These are phyloP conservation scores for Phoenix roebelenii DNA, from an alignment of 176 grass and related monocot genomes.

Conservation along the genomic window DNA sequence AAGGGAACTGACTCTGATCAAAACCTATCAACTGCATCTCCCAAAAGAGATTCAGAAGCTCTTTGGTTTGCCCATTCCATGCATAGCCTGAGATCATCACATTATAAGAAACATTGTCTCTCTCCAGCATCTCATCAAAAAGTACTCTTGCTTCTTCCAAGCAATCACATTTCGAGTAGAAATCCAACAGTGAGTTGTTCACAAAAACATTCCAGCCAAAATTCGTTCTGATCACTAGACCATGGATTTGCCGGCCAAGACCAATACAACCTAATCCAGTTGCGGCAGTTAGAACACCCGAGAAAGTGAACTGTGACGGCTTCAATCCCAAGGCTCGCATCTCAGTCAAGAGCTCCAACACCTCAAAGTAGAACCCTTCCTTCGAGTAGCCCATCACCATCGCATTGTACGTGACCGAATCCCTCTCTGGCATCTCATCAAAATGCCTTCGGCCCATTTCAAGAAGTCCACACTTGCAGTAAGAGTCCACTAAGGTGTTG, in stretches of 20 bases:
- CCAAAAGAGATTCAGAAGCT: conserved; percentile 35
- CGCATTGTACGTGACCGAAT: conserved; percentile 68
- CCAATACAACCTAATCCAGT: conserved; percentile 33
- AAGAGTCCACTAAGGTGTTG: conserved; percentile 71
- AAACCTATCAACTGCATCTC: conserved; percentile 48
- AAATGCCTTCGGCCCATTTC: conserved; percentile 31
- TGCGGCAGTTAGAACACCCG: conserved; percentile 45
- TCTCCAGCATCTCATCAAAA: conserved; percentile 61
- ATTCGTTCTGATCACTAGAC: conserved; percentile 39
- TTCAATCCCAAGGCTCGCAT: conserved; percentile 27
- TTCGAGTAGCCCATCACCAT: conserved; percentile 76
- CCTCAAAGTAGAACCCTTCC: conserved; percentile 40
- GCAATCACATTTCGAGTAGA: conserved; percentile 67
- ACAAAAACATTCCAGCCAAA: conserved; percentile 51
- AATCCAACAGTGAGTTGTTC: conserved; percentile 74
- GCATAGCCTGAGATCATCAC: conserved; percentile 60
- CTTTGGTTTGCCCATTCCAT: conserved; percentile 30
- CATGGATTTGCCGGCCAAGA: conserved; percentile 55
- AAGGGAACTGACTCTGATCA: conserved; percentile 49
- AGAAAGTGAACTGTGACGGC: conserved; percentile 56
- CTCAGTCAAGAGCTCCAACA: conserved; percentile 39
- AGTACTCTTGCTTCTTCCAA: conserved; percentile 34
- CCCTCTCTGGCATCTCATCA: conserved; percentile 48
- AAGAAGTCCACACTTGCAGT: conserved; percentile 65
- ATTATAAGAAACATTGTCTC: conserved; percentile 75